A percentile compares a stretch with the other conserved stretches of the same genome.
Evolutionary conservation across 2,329 filamentous ascomycete genomes (phyloP).

Genomic region (Diaporthe aspalathi): DNA sequence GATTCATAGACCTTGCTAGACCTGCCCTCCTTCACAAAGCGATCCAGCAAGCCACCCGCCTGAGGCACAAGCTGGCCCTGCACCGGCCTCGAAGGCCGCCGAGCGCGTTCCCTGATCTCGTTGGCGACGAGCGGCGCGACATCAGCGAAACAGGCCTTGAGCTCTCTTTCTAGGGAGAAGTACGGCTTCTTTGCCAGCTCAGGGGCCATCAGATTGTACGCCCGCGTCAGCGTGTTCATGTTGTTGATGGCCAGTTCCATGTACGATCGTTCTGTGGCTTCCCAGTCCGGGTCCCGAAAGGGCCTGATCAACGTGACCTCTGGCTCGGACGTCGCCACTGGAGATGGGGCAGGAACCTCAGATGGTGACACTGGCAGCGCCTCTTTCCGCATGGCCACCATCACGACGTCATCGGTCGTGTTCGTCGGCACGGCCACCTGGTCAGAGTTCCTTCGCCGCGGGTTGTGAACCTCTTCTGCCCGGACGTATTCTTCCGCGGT

Average conservation of each 20-base stretch:
- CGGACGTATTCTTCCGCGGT: slow-evolving; percentile 79
- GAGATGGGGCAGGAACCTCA: slow-evolving; percentile 33
- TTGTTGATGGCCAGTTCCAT: slow-evolving; percentile 79
- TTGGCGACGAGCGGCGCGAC: slow-evolving; percentile 81
- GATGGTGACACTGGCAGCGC: slow-evolving; percentile 38
- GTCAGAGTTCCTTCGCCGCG: slow-evolving; percentile 59
- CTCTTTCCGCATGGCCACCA: slow-evolving; percentile 57
- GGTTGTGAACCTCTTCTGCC: slow-evolving; percentile 77
- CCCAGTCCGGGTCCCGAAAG: slow-evolving; percentile 84
- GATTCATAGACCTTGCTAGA: slow-evolving; percentile 78
- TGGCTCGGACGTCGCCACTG: slow-evolving; percentile 34
- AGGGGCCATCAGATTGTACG: slow-evolving; percentile 96
- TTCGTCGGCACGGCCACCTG: slow-evolving; percentile 60
- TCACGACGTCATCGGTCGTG: slow-evolving; percentile 60
- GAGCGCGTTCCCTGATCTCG: slow-evolving; percentile 78
- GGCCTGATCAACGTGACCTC: slow-evolving; percentile 61
- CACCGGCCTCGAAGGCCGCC: slow-evolving; percentile 54
- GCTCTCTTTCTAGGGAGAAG: slow-evolving; percentile 83
- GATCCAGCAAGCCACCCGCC: slow-evolving; percentile 68
- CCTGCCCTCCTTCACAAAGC: slow-evolving; percentile 62
- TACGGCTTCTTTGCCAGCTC: slow-evolving; percentile 94
- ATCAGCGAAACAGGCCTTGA: slow-evolving; percentile 84
- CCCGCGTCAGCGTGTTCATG: slow-evolving; percentile 82
- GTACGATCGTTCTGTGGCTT: slow-evolving; percentile 78
- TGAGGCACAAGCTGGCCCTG: slow-evolving; percentile 54